Conservation (phyloP, 805 yeast species). For the Wickerhamiella galacta region DNA sequence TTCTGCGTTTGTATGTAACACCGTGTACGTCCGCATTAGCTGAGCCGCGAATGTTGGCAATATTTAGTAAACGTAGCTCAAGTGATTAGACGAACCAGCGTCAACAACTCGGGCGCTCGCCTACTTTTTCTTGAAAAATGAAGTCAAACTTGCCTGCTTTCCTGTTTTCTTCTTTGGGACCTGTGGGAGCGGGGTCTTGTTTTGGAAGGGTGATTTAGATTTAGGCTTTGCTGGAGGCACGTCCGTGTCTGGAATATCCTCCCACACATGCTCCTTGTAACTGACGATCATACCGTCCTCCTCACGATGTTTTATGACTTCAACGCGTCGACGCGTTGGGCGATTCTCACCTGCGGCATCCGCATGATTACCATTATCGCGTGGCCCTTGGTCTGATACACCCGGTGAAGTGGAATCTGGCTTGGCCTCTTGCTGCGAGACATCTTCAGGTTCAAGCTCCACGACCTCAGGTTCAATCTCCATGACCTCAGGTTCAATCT, state of each 20-base stretch:
- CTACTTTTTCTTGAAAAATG: constrained; percentile 5
- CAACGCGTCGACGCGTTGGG: neutral
- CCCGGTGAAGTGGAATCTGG: neutral
- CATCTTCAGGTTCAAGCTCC: neutral
- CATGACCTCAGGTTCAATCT: neutral
- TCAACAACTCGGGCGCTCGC: too few relatives aligned
- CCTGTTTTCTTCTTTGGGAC: neutral
- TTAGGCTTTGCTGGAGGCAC: neutral
- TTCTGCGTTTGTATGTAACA: too few relatives aligned
- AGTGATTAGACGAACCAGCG: too few relatives aligned
- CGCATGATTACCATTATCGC: neutral
- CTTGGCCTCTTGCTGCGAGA: neutral
- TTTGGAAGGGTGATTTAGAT: neutral
- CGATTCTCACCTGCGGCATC: neutral
- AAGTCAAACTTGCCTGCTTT: constrained; percentile 3
- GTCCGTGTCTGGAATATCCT: neutral
- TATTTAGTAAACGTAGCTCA: too few relatives aligned
- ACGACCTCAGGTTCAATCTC: neutral
- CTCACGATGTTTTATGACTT: neutral
- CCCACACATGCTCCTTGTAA: neutral
- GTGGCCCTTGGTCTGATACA: neutral
- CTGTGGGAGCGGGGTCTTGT: neutral
- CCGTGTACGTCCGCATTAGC: too few relatives aligned
- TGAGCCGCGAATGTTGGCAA: too few relatives aligned
- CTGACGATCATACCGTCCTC: constrained; percentile 1